These are phyloP conservation scores for Cynanchum wilfordii DNA, from an alignment of 257 asterid species.

Conservation along the genomic window DNA sequence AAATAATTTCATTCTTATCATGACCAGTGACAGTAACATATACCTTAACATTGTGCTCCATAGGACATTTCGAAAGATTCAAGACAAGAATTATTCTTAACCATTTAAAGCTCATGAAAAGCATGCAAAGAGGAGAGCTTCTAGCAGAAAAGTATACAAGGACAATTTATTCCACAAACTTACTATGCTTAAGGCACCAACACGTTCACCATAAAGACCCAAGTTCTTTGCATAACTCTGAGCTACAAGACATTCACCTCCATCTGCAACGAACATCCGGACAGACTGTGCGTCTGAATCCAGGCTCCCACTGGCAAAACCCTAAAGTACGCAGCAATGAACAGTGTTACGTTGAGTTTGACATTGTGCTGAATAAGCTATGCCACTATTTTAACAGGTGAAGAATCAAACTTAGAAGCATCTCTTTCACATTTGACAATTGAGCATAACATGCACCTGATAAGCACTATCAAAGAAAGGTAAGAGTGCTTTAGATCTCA, in stretches of 20 bases:
- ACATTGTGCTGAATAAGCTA: background rate
- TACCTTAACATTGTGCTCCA: background rate
- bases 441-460: conserved; percentile 47
- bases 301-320: conserved; percentile 96
- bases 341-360: conserved; percentile 1
- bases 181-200: conserved; percentile 96
- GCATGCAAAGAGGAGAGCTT: conserved; percentile 1
- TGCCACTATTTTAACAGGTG: background rate
- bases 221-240: conserved; percentile 98
- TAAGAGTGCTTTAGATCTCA: conserved; percentile 73
- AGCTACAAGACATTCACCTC: conserved; percentile 89
- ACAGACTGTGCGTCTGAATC: conserved; percentile 85
- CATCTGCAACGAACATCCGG: conserved; percentile 81
- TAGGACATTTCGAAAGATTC: background rate
- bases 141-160: background rate
- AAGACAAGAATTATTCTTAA: background rate
- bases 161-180: conserved; percentile 24
- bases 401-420: background rate
- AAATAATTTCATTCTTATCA: too few species aligned
- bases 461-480: conserved; percentile 99
- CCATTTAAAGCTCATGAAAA: background rate
- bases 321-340: conserved; percentile 34
- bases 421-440: background rate
- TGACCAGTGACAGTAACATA: background rate
- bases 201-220: conserved; percentile 99